These are phyloP conservation scores for Paecilomyces fulvus DNA, from an alignment of 2,329 filamentous ascomycete species.

Conservation along the genomic window DNA sequence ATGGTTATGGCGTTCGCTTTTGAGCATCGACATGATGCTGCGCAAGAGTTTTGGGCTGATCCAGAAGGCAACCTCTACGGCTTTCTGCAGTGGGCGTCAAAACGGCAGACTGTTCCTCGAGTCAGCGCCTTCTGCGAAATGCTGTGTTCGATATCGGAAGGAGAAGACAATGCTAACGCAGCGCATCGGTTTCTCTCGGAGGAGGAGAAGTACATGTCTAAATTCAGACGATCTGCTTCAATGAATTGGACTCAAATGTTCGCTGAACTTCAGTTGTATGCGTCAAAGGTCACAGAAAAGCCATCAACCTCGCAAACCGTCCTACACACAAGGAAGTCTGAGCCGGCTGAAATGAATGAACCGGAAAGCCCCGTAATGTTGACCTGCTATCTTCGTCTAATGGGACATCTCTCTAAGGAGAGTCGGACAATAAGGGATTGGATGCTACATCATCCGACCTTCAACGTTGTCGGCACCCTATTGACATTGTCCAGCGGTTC, in stretches of 20 bases:
- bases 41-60: conserved; percentile 84
- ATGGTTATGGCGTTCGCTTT: conserved; percentile 89
- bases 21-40: conserved; percentile 73
- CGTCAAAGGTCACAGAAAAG: conserved; percentile 67
- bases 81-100: conserved; percentile 95
- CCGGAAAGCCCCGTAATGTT: conserved; percentile 95
- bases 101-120: conserved; percentile 87
- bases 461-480: conserved; percentile 64
- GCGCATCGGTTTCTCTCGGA: conserved; percentile 87
- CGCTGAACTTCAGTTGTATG: conserved; percentile 78
- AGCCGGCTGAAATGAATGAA: conserved; percentile 66
- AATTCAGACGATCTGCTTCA: conserved; percentile 72
- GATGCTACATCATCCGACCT: conserved; percentile 58
- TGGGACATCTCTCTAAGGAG: conserved; percentile 70
- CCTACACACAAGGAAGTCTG: conserved; percentile 53
- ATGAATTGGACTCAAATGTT: conserved; percentile 92
- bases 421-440: conserved; percentile 65
- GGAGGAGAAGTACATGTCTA: conserved; percentile 66
- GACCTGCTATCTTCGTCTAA: conserved; percentile 82
- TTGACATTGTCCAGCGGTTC: conserved; percentile 70
- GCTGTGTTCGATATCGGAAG: conserved; percentile 77
- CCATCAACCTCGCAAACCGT: conserved; percentile 49
- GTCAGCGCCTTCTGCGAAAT: conserved; percentile 96
- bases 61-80: conserved; percentile 88
- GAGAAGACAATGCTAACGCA: conserved; percentile 70